Evolutionary conservation across 1,284 basidiomycete species (phyloP).

Genomic region (Fomitopsis schrenkii): DNA sequence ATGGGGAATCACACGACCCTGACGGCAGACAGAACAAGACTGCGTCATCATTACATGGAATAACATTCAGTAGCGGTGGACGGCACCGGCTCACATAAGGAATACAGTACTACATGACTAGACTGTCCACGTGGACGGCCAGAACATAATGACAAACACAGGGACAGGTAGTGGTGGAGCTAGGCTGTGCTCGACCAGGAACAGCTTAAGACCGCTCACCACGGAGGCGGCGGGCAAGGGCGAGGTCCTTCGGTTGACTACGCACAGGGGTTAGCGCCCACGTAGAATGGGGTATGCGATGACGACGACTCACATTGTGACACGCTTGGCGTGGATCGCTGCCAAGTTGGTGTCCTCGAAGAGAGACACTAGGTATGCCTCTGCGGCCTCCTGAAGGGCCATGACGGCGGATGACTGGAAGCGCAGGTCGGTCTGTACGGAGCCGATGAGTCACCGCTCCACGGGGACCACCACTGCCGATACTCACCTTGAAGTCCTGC

Average conservation of each 20-base stretch:
- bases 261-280: constrained; percentile 1
- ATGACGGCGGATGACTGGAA: constrained; percentile 94
- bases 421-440: constrained; percentile 71
- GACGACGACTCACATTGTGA: constrained; percentile 49
- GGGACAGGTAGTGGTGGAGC: background rate
- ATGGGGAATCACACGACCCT: background rate
- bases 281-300: background rate
- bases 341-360: constrained; percentile 84
- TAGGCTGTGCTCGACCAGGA: background rate
- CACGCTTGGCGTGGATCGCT: constrained; percentile 87
- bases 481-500: constrained; percentile 86
- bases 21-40: background rate
- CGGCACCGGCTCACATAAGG: background rate
- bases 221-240: constrained; percentile 74
- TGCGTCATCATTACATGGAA: background rate
- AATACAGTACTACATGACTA: background rate
- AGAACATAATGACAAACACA: background rate
- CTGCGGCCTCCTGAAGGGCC: constrained; percentile 87
- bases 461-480: constrained; percentile 1
- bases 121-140: background rate
- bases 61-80: background rate
- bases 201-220: constrained; percentile 63
- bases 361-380: constrained; percentile 90
- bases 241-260: constrained; percentile 70
- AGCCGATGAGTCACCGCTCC: constrained; percentile 6